phyloP scores from a whole-genome alignment of 176 grass and related monocot species.

The Eragrostis curvula region DNA sequence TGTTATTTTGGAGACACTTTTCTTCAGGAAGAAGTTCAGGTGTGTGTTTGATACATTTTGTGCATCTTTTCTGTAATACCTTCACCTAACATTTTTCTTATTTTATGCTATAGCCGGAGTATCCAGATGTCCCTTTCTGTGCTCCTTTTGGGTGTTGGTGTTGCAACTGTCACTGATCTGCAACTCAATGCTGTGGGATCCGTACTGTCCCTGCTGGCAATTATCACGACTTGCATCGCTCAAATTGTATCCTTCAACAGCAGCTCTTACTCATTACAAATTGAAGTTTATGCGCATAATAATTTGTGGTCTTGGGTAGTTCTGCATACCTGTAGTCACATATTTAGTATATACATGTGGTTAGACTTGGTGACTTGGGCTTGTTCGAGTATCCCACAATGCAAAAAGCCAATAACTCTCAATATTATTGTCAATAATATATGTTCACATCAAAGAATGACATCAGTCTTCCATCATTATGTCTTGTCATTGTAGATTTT shows the following conservation, averaged over 20 bases:
- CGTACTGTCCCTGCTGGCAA: constrained; percentile 87
- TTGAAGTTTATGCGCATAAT: constrained; percentile 6
- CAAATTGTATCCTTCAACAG: constrained; percentile 96
- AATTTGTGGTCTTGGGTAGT: background rate
- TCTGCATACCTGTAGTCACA: constrained; percentile 1
- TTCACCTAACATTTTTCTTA: constrained; percentile 36
- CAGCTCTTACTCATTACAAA: constrained; percentile 33
- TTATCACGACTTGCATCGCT: constrained; percentile 94
- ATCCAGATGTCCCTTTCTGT: constrained; percentile 89
- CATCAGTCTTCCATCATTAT: background rate
- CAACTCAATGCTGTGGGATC: constrained; percentile 96
- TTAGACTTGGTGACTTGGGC: background rate
- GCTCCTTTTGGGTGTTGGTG: constrained; percentile 95
- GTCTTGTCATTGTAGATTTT: constrained; percentile 14
- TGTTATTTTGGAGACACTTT: constrained; percentile 98
- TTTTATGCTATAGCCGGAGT: constrained; percentile 68
- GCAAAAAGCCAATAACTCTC: background rate
- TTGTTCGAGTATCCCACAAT: background rate
- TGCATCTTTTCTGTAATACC: constrained; percentile 13
- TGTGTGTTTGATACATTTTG: constrained; percentile 46
- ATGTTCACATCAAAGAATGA: background rate
- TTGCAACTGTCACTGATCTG: constrained; percentile 99
- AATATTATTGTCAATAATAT: too few relatives aligned
- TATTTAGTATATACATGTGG: constrained; percentile 1
- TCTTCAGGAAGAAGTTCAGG: constrained; percentile 99